phyloP scores from a whole-genome alignment of 305 asterid genomes.

The Fraxinus nigra region DNA sequence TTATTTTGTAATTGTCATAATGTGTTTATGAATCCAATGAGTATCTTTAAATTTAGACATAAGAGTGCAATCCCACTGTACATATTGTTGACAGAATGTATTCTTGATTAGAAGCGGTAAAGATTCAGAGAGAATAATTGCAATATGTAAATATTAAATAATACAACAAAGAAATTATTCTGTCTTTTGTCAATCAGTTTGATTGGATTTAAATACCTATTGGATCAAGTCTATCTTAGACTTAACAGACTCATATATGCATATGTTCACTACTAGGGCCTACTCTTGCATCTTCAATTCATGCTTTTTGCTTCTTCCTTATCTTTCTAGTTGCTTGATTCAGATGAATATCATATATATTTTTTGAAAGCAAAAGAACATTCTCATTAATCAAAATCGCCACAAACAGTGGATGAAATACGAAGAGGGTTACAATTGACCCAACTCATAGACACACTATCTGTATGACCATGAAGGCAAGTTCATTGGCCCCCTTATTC shows the following conservation, averaged over 20 bases:
- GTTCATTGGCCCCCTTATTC: not conserved
- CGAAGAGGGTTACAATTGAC: not conserved
- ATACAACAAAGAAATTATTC: not conserved
- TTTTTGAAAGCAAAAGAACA: not conserved
- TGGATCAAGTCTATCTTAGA: not conserved
- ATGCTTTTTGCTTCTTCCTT: not conserved
- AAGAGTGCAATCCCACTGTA: not conserved
- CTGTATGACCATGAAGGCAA: not conserved
- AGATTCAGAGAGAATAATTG: not conserved
- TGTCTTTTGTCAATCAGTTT: not conserved
- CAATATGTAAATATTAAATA: not conserved
- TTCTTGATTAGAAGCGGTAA: not conserved
- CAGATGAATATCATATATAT: not conserved
- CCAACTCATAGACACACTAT: not conserved
- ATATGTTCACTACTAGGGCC: not conserved
- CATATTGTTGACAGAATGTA: not conserved
- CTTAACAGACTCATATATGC: not conserved
- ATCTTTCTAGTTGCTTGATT: not conserved
- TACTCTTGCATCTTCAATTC: not conserved
- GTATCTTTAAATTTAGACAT: not conserved
- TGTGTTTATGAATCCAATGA: not conserved
- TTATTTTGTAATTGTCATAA: not conserved
- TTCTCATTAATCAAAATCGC: not conserved
- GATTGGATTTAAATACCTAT: not conserved
- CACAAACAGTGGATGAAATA: not conserved